These are phyloP conservation scores for Arabidopsis hybrid DNA, from an alignment of 441 rosid species.

Conservation along the genomic window DNA sequence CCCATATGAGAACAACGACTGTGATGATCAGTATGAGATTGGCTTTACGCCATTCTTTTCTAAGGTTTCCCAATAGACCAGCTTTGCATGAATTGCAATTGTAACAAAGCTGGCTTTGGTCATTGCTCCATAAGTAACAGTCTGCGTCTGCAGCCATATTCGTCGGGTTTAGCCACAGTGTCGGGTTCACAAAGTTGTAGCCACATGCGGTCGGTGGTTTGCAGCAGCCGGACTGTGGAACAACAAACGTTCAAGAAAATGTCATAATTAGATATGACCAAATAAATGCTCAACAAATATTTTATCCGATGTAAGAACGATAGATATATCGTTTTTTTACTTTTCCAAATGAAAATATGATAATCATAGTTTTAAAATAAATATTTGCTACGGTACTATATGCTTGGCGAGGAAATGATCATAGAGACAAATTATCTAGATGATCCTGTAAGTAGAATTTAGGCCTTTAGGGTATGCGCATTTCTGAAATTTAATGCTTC, in stretches of 20 bases:
- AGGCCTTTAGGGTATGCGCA: no score
- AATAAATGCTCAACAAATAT: no score
- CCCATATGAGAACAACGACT: conserved; percentile 78
- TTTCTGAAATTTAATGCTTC: no score
- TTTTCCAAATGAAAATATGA: no score
- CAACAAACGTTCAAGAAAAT: background rate
- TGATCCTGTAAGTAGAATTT: no score
- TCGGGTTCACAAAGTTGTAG: conserved; percentile 63
- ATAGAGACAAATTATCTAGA: no score
- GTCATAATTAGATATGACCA: no score
- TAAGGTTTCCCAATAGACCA: conserved; percentile 64
- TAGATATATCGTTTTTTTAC: no score
- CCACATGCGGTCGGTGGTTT: conserved; percentile 74
- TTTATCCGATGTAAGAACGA: no score
- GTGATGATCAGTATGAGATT: conserved; percentile 78
- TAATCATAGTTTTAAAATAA: no score
- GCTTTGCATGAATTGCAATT: conserved; percentile 71
- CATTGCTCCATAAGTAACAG: conserved; percentile 72
- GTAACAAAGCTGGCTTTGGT: conserved; percentile 71
- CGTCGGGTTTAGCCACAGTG: conserved; percentile 61
- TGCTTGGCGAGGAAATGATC: no score
- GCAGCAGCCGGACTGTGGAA: conserved; percentile 73
- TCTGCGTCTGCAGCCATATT: conserved; percentile 65
- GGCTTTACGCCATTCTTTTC: conserved; percentile 75
- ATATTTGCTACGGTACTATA: no score